Base-by-base conservation (phyloP, 78 protist genomes). In the Speleostelium caveatum region DNA sequence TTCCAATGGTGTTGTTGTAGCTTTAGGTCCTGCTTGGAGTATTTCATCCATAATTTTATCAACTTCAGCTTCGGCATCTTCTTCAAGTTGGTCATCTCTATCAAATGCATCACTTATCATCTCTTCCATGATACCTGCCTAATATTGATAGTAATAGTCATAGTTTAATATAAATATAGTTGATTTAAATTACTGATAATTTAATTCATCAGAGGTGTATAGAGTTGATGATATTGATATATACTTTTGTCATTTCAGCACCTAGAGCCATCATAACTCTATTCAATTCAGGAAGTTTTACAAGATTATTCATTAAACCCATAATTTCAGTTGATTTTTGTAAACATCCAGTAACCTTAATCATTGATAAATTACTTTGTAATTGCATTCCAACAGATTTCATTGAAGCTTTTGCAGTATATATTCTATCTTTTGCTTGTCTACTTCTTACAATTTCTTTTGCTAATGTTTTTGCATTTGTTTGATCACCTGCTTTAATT, bases 341-440 rank as follows among this genome's bases (percentile, higher is more conserved):
- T 32, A 93, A 45, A 17, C 62, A 28, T 16, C 96, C 96, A 21
- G 76, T 76, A 22, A 93, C 69, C 39, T 93, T 93, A 41, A 80
- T 51, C 91, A 85, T 86, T 42, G 88, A 41, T 12, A 80, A 58
- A 55, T 86, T 74, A 35, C 67, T 68, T 63, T 76, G 89, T 51
- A 93, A 42, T 73, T 86, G 93, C 94, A 93, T 71, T 17, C 71
- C 26, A 1, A 86, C 94, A 14, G 96, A 93, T 26, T 74, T 86
- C 78, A 93, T 76, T 38, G 75, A 86, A 30, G 96, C 94, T 68
- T 93, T 93, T n/a, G 90, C 91, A 22, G 76, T 86, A 53, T 86
- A 74, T 33, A 93, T 73, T 76, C 92, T 75, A 55, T 86, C 89
- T 32, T 74, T 65, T 49, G 93, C 90, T 32, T 53, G 62, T 38